Evolutionary conservation across 352 stramenopile species (phyloP).

Genomic region (Globisporangium takayamanum): DNA sequence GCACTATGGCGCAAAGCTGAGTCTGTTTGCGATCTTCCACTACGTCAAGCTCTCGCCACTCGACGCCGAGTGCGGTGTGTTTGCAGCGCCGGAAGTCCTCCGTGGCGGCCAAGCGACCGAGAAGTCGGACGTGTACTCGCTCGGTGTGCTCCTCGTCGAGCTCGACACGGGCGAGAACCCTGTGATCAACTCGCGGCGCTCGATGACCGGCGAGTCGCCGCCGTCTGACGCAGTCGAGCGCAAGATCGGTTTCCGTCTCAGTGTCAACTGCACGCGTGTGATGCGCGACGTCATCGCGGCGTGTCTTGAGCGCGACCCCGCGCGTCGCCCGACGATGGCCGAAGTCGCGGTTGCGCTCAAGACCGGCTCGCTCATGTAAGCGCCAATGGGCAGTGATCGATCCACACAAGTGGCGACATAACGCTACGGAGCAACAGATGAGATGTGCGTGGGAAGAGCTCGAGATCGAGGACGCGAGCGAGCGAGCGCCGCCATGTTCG

Average conservation of each 20-base stretch:
- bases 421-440: neutral
- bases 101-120: constrained; percentile 64
- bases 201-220: constrained; percentile 27
- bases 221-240: constrained; percentile 31
- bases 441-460: neutral
- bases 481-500: too few species aligned
- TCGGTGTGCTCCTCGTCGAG: constrained; percentile 75
- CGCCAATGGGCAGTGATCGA: neutral
- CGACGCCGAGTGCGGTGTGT: constrained; percentile 57
- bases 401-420: too few species aligned
- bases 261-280: constrained; percentile 42
- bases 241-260: constrained; percentile 52
- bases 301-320: constrained; percentile 51
- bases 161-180: constrained; percentile 66
- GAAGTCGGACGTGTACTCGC: constrained; percentile 67
- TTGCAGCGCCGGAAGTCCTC: constrained; percentile 66
- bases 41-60: constrained; percentile 67
- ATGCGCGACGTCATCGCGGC: constrained; percentile 63
- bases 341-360: constrained; percentile 56
- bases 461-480: too few species aligned
- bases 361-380: constrained; percentile 52
- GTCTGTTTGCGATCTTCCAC: constrained; percentile 73
- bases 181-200: constrained; percentile 44
- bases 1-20: constrained; percentile 62
- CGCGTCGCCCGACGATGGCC: constrained; percentile 46